These are phyloP conservation scores for Peronospora destructor DNA, from an alignment of 352 stramenopile species.

Conservation along the genomic window DNA sequence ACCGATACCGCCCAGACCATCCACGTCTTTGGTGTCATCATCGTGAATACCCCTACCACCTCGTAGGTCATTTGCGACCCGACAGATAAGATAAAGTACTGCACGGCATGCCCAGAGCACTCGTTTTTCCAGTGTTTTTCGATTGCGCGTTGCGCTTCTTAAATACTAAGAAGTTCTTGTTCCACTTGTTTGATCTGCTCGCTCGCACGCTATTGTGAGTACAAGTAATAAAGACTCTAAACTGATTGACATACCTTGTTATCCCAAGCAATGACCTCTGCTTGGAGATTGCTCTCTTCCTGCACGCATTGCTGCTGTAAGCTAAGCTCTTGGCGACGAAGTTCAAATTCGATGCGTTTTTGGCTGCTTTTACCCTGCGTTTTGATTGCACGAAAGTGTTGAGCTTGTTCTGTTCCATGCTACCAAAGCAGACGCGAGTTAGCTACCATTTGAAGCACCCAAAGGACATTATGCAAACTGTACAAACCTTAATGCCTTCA, in stretches of 20 bases:
- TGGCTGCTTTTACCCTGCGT: constrained; percentile 6
- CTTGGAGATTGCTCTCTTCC: constrained; percentile 25
- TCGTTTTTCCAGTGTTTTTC: background rate
- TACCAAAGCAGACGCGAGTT: constrained; percentile 5
- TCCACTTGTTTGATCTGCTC: constrained; percentile 26
- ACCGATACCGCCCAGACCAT: constrained; percentile 5
- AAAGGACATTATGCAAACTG: background rate
- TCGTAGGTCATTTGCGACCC: constrained; percentile 2
- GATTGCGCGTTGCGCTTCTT: background rate
- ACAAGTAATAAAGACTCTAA: background rate
- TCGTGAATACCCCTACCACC: background rate
- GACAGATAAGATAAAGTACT: constrained; percentile 11
- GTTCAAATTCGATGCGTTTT: constrained; percentile 27
- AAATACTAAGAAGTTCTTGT: constrained; percentile 10
- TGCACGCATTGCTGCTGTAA: constrained; percentile 25
- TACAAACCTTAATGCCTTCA: constrained; percentile 31
- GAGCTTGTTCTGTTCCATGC: constrained; percentile 21
- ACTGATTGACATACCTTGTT: constrained; percentile 22
- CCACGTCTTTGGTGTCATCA: constrained; percentile 3
- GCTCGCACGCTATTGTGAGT: background rate
- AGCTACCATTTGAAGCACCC: background rate
- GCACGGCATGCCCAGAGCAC: background rate
- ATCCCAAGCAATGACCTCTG: constrained; percentile 23
- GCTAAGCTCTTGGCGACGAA: constrained; percentile 23
- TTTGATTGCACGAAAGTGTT: constrained; percentile 11